Percentiles rank a stretch among this genome's conserved stretches.
Evolutionary conservation across 1,139 yeast species (phyloP).

Genomic region (Sugiyamaella japonica): DNA sequence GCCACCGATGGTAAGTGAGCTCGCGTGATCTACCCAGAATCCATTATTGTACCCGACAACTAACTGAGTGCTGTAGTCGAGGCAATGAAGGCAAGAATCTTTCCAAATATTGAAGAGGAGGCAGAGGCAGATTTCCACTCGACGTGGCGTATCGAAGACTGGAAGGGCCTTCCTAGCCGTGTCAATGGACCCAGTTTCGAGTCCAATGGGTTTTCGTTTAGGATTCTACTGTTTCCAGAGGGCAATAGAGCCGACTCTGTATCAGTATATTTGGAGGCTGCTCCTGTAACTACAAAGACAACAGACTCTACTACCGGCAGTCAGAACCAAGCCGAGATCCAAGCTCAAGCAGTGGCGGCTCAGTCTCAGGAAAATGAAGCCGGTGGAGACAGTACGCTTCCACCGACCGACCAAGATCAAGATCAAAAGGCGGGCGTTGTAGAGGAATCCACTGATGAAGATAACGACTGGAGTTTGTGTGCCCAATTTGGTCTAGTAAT

Average conservation of each 20-base stretch:
- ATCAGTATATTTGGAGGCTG: conserved; percentile 40
- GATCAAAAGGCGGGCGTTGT: background rate
- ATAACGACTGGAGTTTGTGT: conserved; percentile 73
- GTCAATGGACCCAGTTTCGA: conserved; percentile 53
- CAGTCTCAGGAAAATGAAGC: background rate
- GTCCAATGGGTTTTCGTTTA: conserved; percentile 74
- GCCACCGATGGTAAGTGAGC: conserved; percentile 20
- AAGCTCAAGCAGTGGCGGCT: conserved; percentile 6
- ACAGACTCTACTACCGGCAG: background rate
- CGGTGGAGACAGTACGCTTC: background rate
- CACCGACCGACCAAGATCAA: background rate
- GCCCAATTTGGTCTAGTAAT: conserved; percentile 86
- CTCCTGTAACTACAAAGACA: conserved; percentile 26
- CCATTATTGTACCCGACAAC: no score
- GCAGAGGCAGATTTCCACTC: conserved; percentile 40
- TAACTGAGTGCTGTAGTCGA: conserved; percentile 25
- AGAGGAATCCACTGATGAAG: conserved; percentile 35
- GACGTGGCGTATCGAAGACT: conserved; percentile 77
- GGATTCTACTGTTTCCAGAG: conserved; percentile 71
- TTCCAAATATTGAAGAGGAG: conserved; percentile 39
- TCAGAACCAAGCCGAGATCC: conserved; percentile 1
- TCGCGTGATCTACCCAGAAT: background rate
- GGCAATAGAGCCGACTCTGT: conserved; percentile 43
- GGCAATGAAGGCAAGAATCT: conserved; percentile 34
- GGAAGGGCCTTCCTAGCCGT: conserved; percentile 52